phyloP scores from a whole-genome alignment of 805 yeast genomes.

The Cyberlindnera euphorbiae region DNA sequence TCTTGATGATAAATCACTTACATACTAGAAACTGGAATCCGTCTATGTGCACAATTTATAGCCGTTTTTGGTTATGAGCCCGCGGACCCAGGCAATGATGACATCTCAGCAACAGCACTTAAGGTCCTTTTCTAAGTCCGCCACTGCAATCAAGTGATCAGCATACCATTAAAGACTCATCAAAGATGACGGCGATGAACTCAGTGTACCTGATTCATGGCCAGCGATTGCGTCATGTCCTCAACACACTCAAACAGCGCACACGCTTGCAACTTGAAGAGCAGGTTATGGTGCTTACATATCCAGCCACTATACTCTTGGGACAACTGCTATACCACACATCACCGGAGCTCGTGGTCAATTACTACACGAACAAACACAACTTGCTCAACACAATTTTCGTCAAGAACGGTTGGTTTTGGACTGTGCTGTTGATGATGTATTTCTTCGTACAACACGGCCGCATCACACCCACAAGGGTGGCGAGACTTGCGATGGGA shows the following conservation, averaged over 20 bases:
- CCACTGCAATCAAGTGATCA: too few relatives aligned
- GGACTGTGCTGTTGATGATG: conserved; percentile 58
- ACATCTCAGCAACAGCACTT: too few relatives aligned
- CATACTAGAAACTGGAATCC: too few relatives aligned
- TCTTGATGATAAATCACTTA: too few relatives aligned
- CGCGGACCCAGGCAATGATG: too few relatives aligned
- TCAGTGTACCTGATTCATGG: conserved; percentile 9
- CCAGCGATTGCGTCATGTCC: neutral
- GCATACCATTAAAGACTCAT: neutral
- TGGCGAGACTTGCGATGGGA: conserved; percentile 12
- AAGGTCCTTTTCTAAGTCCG: too few relatives aligned
- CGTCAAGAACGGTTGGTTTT: conserved; percentile 90
- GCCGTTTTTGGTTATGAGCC: too few relatives aligned
- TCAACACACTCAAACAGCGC: conserved; percentile 1
- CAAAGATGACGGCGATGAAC: too few relatives aligned
- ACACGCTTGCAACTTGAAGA: conserved; percentile 12
- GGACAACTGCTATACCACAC: conserved; percentile 46
- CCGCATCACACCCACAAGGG: conserved; percentile 6
- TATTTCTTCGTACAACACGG: conserved; percentile 23
- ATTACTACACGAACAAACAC: conserved; percentile 47
- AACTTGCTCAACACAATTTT: conserved; percentile 68
- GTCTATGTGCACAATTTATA: too few relatives aligned
- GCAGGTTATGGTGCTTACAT: conserved; percentile 18
- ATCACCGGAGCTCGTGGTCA: conserved; percentile 7
- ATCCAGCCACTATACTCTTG: conserved; percentile 40